Percentiles rank a stretch among this genome's conserved stretches.
phyloP scores from a whole-genome alignment of 2,329 filamentous ascomycete genomes.

The Beauveria scarabaeidicola region DNA sequence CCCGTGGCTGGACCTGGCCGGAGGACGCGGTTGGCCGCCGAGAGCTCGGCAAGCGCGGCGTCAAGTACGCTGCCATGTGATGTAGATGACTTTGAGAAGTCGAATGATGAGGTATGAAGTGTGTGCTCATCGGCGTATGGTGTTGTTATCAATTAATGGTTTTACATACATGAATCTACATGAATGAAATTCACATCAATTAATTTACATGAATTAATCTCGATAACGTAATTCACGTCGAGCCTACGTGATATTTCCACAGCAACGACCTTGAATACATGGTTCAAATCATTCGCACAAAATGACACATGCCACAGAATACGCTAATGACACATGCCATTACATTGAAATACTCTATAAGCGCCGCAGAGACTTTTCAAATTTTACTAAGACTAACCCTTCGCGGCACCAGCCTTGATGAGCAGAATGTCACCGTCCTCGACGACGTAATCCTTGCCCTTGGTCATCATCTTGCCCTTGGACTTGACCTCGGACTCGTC shows the following conservation, averaged over 20 bases:
- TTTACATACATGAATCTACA: background rate
- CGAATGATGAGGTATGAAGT: background rate
- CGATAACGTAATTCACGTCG: no score
- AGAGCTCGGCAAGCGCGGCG: constrained; percentile 60
- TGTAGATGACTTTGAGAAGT: background rate
- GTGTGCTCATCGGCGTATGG: background rate
- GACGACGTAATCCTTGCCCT: constrained; percentile 94
- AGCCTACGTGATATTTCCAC: no score
- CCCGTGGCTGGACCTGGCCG: constrained; percentile 66
- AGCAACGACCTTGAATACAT: no score
- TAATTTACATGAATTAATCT: background rate
- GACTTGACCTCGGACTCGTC: constrained; percentile 84
- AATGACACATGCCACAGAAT: background rate
- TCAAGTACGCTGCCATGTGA: constrained; percentile 35
- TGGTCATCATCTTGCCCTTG: constrained; percentile 95
- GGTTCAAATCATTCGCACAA: no score
- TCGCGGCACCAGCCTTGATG: constrained; percentile 83
- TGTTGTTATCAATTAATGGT: background rate
- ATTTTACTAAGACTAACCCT: constrained; percentile 41
- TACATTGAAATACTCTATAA: constrained; percentile 11
- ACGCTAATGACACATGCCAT: background rate
- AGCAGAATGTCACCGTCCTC: constrained; percentile 76
- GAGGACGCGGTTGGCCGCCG: constrained; percentile 65
- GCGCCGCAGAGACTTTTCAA: background rate
- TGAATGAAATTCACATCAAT: background rate